Evolutionary conservation across 2,329 filamentous ascomycete species (phyloP), one percentile per base, ranked within the genome.

Genomic region (Scedosporium dehoogii): DNA sequence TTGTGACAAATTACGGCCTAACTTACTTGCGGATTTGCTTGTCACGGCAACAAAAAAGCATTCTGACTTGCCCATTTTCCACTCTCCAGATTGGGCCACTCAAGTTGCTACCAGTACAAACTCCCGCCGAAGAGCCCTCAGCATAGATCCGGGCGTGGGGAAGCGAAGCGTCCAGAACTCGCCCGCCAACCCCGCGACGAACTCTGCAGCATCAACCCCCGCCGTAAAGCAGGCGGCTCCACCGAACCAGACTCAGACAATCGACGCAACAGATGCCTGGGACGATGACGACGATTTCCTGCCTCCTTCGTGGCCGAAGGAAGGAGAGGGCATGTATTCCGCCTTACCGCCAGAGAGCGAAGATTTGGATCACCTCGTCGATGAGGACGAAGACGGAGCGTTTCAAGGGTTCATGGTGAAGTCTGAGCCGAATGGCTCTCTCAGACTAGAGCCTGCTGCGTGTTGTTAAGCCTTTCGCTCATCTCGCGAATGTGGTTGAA

Each of bases 361-460:
- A 29, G 76, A 79, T 61, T 65, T 68, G n/a, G 59, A 61, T 4
- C 69, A 75, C 29, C 66, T 78, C 18, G 63, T 70, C 29, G 76
- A 78, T 57, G 70, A 73, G 4, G 73, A 77, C 23, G 76, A 78
- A 44, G 74, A 75, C 58, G 74, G 77, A 58, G 71, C 75, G 0
- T 79, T 79, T 58, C 78, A 75, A 53, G 75, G 78, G 60, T 79
- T 79, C 65, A 68, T 73, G 63, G 73, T 78, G 7, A 74, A 77
- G n/a, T 25, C 59, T 44, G 42, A 64, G 59, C 12, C 48, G 53
- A 42, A 51, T 61, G 59, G 44, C 23, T 9, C 25, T 25, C n/a
- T 60, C 1, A 60, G 33, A 33, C 25, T 60, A 6, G 44, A 60
- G 59, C 59, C 44, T 18, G 42, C 59, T 29, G 48, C 42, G 23